These are phyloP conservation scores for Ambrosia hybrid DNA, from an alignment of 140 eudicot species.

Conservation along the genomic window DNA sequence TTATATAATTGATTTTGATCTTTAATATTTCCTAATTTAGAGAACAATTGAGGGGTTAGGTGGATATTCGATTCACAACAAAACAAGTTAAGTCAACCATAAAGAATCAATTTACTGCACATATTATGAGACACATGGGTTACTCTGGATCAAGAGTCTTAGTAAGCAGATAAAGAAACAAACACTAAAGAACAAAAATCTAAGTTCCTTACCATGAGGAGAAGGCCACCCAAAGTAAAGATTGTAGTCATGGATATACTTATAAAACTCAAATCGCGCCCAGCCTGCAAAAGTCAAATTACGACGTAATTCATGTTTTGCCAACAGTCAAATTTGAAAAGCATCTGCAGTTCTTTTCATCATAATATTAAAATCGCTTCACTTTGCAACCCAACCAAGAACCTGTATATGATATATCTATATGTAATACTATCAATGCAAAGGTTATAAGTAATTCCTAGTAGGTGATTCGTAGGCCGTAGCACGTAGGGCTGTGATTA, in stretches of 20 bases:
- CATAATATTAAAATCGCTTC: neutral
- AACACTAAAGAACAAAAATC: neutral
- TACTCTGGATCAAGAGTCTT: too few species aligned
- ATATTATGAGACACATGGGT: neutral
- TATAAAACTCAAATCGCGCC: slow-evolving; percentile 81
- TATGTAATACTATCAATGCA: neutral
- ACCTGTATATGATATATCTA: neutral
- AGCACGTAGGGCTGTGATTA: neutral
- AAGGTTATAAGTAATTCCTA: neutral
- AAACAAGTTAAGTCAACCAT: neutral
- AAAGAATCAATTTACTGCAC: neutral
- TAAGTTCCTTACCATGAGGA: slow-evolving; percentile 59
- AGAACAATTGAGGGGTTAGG: neutral
- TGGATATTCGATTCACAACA: neutral
- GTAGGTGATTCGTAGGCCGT: neutral
- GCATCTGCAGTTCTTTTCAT: neutral
- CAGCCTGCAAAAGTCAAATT: slow-evolving; percentile 66
- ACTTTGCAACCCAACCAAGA: neutral
- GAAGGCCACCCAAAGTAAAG: slow-evolving; percentile 60
- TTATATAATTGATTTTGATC: slow-evolving; percentile 12
- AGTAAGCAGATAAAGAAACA: too few species aligned
- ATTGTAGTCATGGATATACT: slow-evolving; percentile 76
- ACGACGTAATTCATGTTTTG: neutral
- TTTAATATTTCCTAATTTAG: neutral
- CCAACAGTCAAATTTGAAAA: neutral